Base-by-base conservation (phyloP, 164 flowering plant species). In the Kalanchoe fedtschenkoi region DNA sequence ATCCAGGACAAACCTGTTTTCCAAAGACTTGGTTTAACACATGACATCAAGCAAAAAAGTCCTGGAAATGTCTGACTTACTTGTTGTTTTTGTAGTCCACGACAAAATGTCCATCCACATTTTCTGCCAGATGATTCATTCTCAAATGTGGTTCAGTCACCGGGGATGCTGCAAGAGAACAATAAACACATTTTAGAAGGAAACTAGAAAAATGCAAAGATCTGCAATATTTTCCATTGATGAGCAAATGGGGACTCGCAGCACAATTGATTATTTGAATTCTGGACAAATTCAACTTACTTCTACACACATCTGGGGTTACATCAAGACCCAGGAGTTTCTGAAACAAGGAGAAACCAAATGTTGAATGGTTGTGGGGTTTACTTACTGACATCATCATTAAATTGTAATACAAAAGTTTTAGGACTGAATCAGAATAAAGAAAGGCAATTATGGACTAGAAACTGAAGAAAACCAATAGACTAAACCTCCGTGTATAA, bases 1-100 rank as follows among this genome's bases (percentile, higher is more conserved):
- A 67, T 89, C 96, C 70, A 93, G 73, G 57, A 77, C 74, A 71
- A 82, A 74, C 78, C 96, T 92, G 80, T 64, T 69, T 29, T 53
- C 44, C 30, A 29, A 26, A 62, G 39, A 38, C 24, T 58, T 9
- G 24, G 9, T 35, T 10, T 28, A 21, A 19, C 29, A 3, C 14
- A 28, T 28, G 28, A 37, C 30, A 37, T 37, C 11, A 37, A 37
- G 39, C 0, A 37, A 37, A 11, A 37, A 37, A 11, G 8, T 37
- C 3, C 15, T 33, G 32, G 17, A 21, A 19, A 16, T 60, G 22
- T 38, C 17, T 19, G 28, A 37, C 26, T 24, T 32, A 34, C 14
- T 35, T 38, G 53, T 28, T 59, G 33, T 17, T 15, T 39, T 43
- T 19, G 29, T 7, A 57, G 35, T 33, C 24, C 8, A 2, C 14